These are phyloP conservation scores for Aegilops sharonensis DNA, from an alignment of 176 grass and related monocot genomes.

Conservation along the genomic window DNA sequence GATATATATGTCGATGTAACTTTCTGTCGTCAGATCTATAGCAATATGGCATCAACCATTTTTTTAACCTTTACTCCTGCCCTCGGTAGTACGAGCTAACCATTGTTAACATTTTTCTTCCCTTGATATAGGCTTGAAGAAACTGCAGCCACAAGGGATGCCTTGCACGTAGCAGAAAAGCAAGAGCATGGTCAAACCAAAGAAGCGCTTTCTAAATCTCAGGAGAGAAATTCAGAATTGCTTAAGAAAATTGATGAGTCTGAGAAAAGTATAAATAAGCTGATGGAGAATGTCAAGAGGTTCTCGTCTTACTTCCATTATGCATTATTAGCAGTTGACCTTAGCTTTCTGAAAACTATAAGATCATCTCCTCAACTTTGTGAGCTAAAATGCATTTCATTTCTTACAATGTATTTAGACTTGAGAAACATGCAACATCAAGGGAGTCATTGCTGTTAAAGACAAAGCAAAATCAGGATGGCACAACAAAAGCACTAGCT, in stretches of 20 bases:
- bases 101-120: slow-evolving; percentile 6
- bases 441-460: slow-evolving; percentile 54
- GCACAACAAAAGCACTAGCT: slow-evolving; percentile 39
- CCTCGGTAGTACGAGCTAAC: neutral
- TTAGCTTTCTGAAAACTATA: slow-evolving; percentile 17
- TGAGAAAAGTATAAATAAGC: slow-evolving; percentile 54
- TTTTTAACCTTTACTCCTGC: slow-evolving; percentile 5
- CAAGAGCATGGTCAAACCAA: slow-evolving; percentile 64
- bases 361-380: slow-evolving; percentile 23
- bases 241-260: slow-evolving; percentile 51
- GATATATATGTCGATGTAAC: slow-evolving; percentile 18
- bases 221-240: slow-evolving; percentile 56
- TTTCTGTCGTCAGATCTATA: neutral
- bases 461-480: slow-evolving; percentile 45
- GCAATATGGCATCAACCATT: neutral
- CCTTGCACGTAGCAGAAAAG: slow-evolving; percentile 56
- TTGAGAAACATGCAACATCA: slow-evolving; percentile 59
- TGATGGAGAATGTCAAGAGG: slow-evolving; percentile 62
- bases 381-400: slow-evolving; percentile 28
- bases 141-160: slow-evolving; percentile 51
- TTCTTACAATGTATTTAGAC: slow-evolving; percentile 47
- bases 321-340: slow-evolving; percentile 11
- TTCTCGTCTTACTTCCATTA: slow-evolving; percentile 24
- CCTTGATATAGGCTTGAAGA: slow-evolving; percentile 71
- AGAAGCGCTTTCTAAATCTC: slow-evolving; percentile 48